Conservation (phyloP, 73 alveolate species). For the Paraurostyla sp. region DNA sequence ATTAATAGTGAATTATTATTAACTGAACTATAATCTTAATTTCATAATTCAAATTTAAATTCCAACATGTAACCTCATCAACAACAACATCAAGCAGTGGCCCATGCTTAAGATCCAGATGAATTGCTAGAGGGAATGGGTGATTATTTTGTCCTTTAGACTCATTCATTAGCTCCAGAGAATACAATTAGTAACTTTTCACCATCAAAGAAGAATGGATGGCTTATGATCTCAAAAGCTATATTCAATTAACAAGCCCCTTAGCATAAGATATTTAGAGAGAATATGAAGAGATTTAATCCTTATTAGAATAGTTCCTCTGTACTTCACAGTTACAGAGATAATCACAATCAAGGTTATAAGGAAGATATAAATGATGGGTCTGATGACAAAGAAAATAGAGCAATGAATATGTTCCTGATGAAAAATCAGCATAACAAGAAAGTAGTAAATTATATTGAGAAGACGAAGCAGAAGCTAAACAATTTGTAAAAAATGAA, state of each 20-base stretch:
- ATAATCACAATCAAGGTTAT: background rate
- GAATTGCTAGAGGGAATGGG: constrained; percentile 39
- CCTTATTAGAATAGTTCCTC: background rate
- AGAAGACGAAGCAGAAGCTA: background rate
- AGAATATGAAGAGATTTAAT: background rate
- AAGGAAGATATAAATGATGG: background rate
- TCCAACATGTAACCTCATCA: background rate
- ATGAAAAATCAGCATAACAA: background rate
- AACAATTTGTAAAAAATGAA: background rate
- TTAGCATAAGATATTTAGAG: constrained; percentile 21
- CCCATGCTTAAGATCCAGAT: constrained; percentile 2
- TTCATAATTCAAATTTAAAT: background rate
- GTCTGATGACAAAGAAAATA: constrained; percentile 7
- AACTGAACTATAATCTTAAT: background rate
- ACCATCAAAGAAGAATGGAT: constrained; percentile 8
- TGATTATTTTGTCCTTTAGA: constrained; percentile 10
- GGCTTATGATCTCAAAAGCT: constrained; percentile 34
- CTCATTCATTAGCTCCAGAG: background rate
- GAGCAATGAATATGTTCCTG: background rate
- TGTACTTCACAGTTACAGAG: background rate
- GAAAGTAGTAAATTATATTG: background rate
- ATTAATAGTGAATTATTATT: background rate
- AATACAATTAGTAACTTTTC: background rate
- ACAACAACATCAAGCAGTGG: background rate
- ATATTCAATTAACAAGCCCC: constrained; percentile 41